These are phyloP conservation scores for Plenodomus lindquistii DNA, from an alignment of 2,329 filamentous ascomycete species.

Conservation along the genomic window DNA sequence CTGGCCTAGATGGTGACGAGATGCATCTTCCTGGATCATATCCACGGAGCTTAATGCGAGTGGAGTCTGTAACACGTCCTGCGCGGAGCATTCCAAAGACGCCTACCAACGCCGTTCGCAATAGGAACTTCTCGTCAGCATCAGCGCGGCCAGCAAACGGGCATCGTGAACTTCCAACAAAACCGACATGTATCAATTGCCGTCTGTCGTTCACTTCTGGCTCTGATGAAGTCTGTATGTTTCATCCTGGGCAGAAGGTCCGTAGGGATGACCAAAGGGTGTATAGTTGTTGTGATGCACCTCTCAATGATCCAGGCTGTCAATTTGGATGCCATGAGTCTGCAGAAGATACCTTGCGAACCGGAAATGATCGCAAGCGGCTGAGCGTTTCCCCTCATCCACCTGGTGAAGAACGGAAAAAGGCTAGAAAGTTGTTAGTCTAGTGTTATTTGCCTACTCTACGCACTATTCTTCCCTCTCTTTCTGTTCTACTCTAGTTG, in stretches of 20 bases:
- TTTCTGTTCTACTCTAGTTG: too few species aligned
- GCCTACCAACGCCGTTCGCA: neutral
- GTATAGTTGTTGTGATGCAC: slow-evolving; percentile 15
- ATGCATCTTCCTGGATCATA: slow-evolving; percentile 10
- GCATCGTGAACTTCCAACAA: neutral
- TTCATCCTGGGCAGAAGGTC: slow-evolving; percentile 16
- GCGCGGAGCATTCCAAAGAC: neutral
- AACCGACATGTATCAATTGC: slow-evolving; percentile 16
- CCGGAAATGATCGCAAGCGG: neutral
- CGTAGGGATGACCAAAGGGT: neutral
- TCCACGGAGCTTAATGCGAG: neutral
- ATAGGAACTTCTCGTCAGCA: neutral
- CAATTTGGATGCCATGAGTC: slow-evolving; percentile 9
- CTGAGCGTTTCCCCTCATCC: slow-evolving; percentile 5
- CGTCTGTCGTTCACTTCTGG: slow-evolving; percentile 9
- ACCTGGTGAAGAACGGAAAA: slow-evolving; percentile 1
- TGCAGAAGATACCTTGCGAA: neutral
- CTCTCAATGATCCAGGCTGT: slow-evolving; percentile 15
- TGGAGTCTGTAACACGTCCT: neutral
- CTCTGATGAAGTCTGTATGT: slow-evolving; percentile 13
- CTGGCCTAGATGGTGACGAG: slow-evolving; percentile 12
- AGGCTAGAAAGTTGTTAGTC: neutral
- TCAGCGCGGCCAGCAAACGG: neutral
- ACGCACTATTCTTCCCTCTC: too few species aligned
- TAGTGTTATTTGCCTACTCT: too few species aligned